These are phyloP conservation scores for Gloeophyllum trabeum DNA, from an alignment of 768 basidiomycete species.

Conservation along the genomic window DNA sequence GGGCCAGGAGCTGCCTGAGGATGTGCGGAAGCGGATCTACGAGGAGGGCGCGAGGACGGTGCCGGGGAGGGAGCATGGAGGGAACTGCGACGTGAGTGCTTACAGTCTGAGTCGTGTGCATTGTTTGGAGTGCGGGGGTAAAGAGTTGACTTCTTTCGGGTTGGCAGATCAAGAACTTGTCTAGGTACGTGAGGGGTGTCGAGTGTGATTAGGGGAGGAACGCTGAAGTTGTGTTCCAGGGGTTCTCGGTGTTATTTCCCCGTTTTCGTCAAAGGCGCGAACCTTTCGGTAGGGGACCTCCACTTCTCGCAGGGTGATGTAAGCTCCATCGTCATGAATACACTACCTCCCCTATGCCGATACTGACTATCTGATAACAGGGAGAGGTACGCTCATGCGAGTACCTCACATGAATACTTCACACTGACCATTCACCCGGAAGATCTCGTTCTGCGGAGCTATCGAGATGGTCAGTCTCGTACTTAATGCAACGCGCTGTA, in stretches of 20 bases:
- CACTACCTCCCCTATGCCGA: slow-evolving; percentile 7
- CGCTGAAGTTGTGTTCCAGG: slow-evolving; percentile 15
- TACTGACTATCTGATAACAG: slow-evolving; percentile 19
- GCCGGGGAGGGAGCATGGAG: slow-evolving; percentile 72
- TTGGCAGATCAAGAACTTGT: slow-evolving; percentile 62
- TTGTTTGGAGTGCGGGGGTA: neutral
- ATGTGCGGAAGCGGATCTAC: slow-evolving; percentile 40
- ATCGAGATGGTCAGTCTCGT: slow-evolving; percentile 51
- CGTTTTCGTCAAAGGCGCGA: slow-evolving; percentile 66
- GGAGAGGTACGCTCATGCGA: slow-evolving; percentile 34
- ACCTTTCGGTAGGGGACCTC: slow-evolving; percentile 67
- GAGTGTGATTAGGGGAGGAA: neutral
- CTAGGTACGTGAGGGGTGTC: no score
- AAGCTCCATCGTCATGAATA: slow-evolving; percentile 10
- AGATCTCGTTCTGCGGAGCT: slow-evolving; percentile 69
- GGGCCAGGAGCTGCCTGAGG: slow-evolving; percentile 46
- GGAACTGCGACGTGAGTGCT: slow-evolving; percentile 54
- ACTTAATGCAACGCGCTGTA: neutral
- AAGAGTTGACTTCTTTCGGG: neutral
- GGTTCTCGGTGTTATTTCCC: slow-evolving; percentile 70
- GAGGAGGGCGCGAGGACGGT: slow-evolving; percentile 64
- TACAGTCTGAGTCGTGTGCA: neutral
- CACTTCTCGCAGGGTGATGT: slow-evolving; percentile 77
- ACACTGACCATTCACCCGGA: neutral
- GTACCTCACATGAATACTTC: neutral